Base-by-base conservation (phyloP, 116 monocot genomes). In the Trichopus zeylanicus region DNA sequence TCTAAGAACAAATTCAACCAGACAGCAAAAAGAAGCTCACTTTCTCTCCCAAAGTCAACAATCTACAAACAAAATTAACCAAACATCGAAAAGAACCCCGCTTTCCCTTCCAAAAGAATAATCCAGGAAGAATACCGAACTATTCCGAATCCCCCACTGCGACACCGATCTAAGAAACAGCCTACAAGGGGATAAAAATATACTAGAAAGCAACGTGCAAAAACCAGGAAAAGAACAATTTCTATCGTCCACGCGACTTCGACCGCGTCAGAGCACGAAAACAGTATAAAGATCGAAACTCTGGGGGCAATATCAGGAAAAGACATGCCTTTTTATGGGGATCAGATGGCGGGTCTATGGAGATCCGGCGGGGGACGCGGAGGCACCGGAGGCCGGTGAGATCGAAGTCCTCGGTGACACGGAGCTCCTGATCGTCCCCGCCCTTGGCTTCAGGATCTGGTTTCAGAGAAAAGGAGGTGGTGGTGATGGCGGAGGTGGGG, bases 291-390 rank as follows among this genome's bases (percentile, higher is more conserved):
- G n/a, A n/a, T n/a, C n/a, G n/a, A n/a, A n/a, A n/a, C n/a, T n/a
- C n/a, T n/a, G n/a, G n/a, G n/a, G n/a, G n/a, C n/a, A n/a, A n/a
- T n/a, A n/a, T n/a, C n/a, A n/a, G n/a, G n/a, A n/a, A n/a, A n/a
- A n/a, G n/a, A n/a, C 22, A 31, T 18, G 26, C 54, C 55, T 48
- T 69, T 35, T 70, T 70, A 25, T 47, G 62, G 33, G 62, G 21
- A 55, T 56, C 63, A 21, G 32, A 10, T n/a, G 22, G 24, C 26
- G 26, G 34, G 53, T 22, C 27, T 2, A 20, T 1, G 42, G 27
- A 8, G 27, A 42, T 42, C 42, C 62, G 32, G 34, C 33, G 29
- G 25, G 70, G 70, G 27, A 56, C 47, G 11, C 26, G 31, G 48
- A 63, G 38, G 28, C 11, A 34, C 8, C 3, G 16, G 10, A 56